Evolutionary conservation across 306 rosid genomes (phyloP).

Genomic region (Trifolium repens): DNA sequence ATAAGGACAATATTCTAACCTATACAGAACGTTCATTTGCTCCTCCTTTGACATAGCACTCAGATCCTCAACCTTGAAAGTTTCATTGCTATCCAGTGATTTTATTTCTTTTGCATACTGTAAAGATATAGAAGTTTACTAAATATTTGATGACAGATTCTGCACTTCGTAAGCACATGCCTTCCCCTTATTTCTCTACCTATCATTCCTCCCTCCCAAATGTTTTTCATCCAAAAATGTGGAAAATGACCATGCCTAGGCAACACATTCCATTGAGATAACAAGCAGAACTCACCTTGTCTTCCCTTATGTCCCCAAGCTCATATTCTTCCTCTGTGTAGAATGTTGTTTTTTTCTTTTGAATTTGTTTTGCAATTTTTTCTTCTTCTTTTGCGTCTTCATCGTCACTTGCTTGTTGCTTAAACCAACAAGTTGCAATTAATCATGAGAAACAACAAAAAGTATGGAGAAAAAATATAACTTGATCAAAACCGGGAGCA

Average conservation of each 20-base stretch:
- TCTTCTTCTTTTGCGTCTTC: conserved; percentile 81
- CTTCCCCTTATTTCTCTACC: no score
- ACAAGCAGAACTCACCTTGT: conserved; percentile 56
- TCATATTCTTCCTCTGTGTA: conserved; percentile 73
- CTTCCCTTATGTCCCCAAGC: conserved; percentile 56
- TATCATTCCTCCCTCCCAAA: no score
- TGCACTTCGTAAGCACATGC: conserved; percentile 11
- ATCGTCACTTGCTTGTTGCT: conserved; percentile 79
- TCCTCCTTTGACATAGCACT: conserved; percentile 79
- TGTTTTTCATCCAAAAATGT: conserved; percentile 24
- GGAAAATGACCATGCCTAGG: conserved; percentile 26
- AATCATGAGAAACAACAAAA: conserved; percentile 39
- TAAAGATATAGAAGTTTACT: conserved; percentile 31
- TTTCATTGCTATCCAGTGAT: conserved; percentile 42
- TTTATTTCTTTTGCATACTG: conserved; percentile 65
- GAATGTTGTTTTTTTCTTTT: conserved; percentile 60
- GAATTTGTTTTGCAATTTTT: conserved; percentile 60
- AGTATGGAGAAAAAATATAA: conserved; percentile 3
- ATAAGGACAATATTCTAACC: conserved; percentile 48
- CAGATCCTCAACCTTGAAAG: conserved; percentile 65
- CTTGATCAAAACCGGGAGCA: conserved; percentile 8
- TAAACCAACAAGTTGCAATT: conserved; percentile 35
- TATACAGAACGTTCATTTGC: conserved; percentile 62
- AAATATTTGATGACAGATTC: conserved; percentile 30
- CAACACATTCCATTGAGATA: conserved; percentile 6